phyloP scores from a whole-genome alignment of 2,329 filamentous ascomycete genomes.

The Alternaria sp. region DNA sequence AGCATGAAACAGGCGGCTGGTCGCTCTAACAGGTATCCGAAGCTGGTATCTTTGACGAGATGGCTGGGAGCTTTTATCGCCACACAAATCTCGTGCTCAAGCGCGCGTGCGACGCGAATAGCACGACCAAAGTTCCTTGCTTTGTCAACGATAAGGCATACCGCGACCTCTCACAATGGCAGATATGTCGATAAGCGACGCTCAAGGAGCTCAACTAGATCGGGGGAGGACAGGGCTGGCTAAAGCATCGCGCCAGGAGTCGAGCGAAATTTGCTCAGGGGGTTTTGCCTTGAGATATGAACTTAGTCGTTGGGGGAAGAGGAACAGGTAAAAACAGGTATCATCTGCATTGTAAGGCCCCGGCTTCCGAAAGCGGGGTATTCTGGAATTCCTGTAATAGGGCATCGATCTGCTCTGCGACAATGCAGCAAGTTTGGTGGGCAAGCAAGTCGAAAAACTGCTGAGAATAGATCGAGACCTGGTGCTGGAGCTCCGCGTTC shows the following conservation, averaged over 20 bases:
- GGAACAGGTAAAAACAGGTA: neutral
- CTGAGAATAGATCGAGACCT: neutral
- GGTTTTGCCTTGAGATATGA: neutral
- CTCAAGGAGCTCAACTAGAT: neutral
- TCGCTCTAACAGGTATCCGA: neutral
- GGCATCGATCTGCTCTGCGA: neutral
- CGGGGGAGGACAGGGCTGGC: neutral
- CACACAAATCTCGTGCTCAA: neutral
- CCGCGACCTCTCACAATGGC: neutral
- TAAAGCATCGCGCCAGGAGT: neutral
- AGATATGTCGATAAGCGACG: neutral
- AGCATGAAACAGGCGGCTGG: neutral
- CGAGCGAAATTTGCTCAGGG: neutral
- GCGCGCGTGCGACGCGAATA: neutral
- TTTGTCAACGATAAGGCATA: neutral
- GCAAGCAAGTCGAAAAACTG: neutral
- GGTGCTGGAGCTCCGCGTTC: neutral
- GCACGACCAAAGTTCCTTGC: neutral
- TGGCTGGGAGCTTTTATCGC: neutral
- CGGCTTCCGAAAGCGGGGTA: neutral
- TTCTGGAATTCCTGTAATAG: neutral
- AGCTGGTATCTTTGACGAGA: neutral
- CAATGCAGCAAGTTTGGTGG: neutral
- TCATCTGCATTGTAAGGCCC: neutral
- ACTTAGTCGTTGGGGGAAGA: neutral